Evolutionary conservation across 2,329 filamentous ascomycete species (phyloP).

Genomic region (Cladosporium cucumerinum): DNA sequence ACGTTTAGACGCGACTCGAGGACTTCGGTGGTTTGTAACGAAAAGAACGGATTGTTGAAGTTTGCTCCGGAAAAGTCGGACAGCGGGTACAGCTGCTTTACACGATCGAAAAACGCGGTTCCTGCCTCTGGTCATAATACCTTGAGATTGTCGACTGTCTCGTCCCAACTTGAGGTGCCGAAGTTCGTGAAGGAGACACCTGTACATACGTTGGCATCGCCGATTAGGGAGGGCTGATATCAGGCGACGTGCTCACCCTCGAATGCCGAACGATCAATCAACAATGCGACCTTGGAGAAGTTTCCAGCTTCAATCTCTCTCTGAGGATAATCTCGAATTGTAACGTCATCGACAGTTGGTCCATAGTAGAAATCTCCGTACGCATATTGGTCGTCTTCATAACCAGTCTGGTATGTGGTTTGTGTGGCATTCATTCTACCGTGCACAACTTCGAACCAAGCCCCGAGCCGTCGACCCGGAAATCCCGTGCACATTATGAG

Average conservation of each 20-base stretch:
- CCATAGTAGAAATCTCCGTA: conserved; percentile 19
- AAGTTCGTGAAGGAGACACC: conserved; percentile 32
- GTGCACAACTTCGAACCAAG: neutral
- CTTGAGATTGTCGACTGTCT: conserved; percentile 31
- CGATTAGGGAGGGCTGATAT: neutral
- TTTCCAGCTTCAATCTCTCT: conserved; percentile 32
- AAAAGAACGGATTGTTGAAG: neutral
- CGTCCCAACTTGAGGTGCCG: conserved; percentile 27
- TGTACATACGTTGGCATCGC: conserved; percentile 30
- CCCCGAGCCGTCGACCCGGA: neutral
- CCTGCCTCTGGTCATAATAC: conserved; percentile 36
- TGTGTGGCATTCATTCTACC: neutral
- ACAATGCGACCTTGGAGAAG: conserved; percentile 36
- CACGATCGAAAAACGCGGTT: conserved; percentile 37
- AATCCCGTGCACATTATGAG: neutral
- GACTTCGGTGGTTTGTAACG: conserved; percentile 29
- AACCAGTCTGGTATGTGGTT: neutral
- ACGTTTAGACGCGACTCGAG: conserved; percentile 36
- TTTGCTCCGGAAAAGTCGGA: neutral
- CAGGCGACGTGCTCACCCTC: neutral
- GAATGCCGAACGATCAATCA: conserved; percentile 37
- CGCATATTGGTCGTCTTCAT: neutral
- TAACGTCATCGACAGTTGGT: conserved; percentile 40
- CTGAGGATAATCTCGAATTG: conserved; percentile 37
- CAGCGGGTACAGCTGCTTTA: conserved; percentile 39